Base-by-base conservation (phyloP, 306 rosid species). In the Macrotyloma uniflorum region DNA sequence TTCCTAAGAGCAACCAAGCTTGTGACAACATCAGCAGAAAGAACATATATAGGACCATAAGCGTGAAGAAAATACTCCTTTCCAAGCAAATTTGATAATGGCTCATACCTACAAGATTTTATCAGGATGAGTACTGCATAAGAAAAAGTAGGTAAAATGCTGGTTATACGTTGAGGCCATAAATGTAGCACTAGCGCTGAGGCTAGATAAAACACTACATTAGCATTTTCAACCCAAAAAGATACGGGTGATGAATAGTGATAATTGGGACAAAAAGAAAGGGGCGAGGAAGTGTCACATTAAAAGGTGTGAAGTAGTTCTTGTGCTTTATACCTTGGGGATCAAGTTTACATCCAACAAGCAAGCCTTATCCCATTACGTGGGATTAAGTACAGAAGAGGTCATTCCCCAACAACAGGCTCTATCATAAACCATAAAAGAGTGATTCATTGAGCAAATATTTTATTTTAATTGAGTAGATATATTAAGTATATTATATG, bases 1-100 rank as follows among this genome's bases (percentile, higher is more conserved):
- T 93, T 93, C 83, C 85, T 91, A 40, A 91, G 96, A 76, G 90
- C 94, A 72, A 82, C 96, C 99, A 95, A 90, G 86, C 97, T 91
- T 75, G 96, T 79, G 62, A 95, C 99, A 66, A 95, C 99, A 73
- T 95, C 97, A n/a, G 97, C 93, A 19, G 98, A 95, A 83, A 93
- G 97, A 45, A 87, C 95, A 86, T 95, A 95, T 64, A 95, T 81
- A 70, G 99, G 98, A 85, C 98, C 99, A 80, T 95, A 93, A 54
- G 98, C 99, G 87, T 95, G 99, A 72, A 95, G 87, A 73, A 95
- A 95, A 80, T 95, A 95, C 84, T 95, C 99, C 62, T 78, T 91
- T 68, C 99, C 99, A 46, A 96, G 98, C 91, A 96, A 83, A 90
- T 77, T 15, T 7, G 89, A 81, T n/a, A 88, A 83, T 26, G 97